A percentile compares a stretch with the other conserved stretches of the same genome.
Evolutionary conservation across 495 filamentous ascomycete species (phyloP).

Genomic region (Daldinia grandis): DNA sequence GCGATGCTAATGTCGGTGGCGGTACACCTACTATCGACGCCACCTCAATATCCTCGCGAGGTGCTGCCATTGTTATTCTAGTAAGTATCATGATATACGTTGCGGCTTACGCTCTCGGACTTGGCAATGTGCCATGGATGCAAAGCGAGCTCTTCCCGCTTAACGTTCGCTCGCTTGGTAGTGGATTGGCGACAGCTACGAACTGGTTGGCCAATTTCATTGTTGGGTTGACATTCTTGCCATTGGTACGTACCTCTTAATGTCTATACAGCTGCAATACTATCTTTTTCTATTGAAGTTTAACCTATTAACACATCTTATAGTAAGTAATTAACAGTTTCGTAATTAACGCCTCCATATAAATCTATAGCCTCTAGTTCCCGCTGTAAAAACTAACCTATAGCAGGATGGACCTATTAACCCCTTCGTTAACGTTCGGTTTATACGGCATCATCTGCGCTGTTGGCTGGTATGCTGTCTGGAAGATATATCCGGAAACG

Average conservation of each 20-base stretch:
- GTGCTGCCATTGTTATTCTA: slow-evolving; percentile 66
- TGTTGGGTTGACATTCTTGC: slow-evolving; percentile 86
- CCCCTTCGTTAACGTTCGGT: slow-evolving; percentile 79
- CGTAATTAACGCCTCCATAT: background rate
- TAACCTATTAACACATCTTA: slow-evolving; percentile 16
- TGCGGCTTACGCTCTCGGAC: slow-evolving; percentile 82
- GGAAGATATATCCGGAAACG: slow-evolving; percentile 85
- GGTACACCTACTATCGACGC: slow-evolving; percentile 14
- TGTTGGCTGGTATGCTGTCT: slow-evolving; percentile 70
- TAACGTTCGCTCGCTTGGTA: slow-evolving; percentile 81
- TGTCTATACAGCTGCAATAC: background rate
- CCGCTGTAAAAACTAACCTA: slow-evolving; percentile 9
- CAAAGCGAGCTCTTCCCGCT: slow-evolving; percentile 91
- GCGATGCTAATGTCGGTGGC: slow-evolving; percentile 41
- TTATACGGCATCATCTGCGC: slow-evolving; percentile 76
- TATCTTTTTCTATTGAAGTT: background rate
- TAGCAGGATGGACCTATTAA: slow-evolving; percentile 70
- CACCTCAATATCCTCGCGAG: slow-evolving; percentile 36
- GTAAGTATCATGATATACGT: slow-evolving; percentile 82
- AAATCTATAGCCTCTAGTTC: background rate
- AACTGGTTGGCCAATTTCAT: slow-evolving; percentile 92
- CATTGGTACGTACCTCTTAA: slow-evolving; percentile 58
- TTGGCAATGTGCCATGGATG: slow-evolving; percentile 94
- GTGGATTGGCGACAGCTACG: slow-evolving; percentile 81
- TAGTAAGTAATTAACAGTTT: slow-evolving; percentile 27